Base-by-base conservation (phyloP, 805 yeast genomes). In the Suhomyces canberraensis region DNA sequence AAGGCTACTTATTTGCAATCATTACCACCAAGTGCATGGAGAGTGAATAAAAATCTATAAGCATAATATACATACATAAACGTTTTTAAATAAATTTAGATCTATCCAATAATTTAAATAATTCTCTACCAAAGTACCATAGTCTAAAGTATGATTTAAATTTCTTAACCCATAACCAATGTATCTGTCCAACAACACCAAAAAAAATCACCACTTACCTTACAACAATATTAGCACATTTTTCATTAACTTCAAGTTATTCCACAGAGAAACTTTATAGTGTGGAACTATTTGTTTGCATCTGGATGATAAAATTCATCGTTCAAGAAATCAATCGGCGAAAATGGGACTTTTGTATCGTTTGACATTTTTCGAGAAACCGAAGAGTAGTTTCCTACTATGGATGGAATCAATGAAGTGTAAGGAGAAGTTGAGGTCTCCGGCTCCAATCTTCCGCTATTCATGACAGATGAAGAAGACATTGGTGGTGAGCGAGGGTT, bases 11-110 rank as follows among this genome's bases (percentile, higher is more conserved):
- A 75, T 39, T 63, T 91, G 42, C 96, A 93, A 61, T 64, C 75
- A 27, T 62, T 90, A 39, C 95, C 95, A 1, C 70, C 72, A 4
- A 66, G 78, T 35, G 76, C 87, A 9, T 90, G 97, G 97, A 76
- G 95, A 59, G 78, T 78, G 11, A 13, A 8, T 24, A 24, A 9
- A 7, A 9, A 9, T 20, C 22, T 20, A 20, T 20, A 9, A 20
- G 8, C 9, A 20, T 20, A 7, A 20, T 7, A 20, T 20, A 20
- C 9, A 20, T 9, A 20, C 9, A 20, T 20, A n/a, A n/a, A n/a
- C n/a, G n/a, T n/a, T n/a, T n/a, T n/a, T n/a, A n/a, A n/a, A n/a
- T n/a, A n/a, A n/a, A n/a, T n/a, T n/a, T n/a, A n/a, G n/a, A n/a
- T n/a, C n/a, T n/a, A n/a, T n/a, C n/a, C n/a, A n/a, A n/a, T n/a